phyloP scores from a whole-genome alignment of 495 filamentous ascomycete genomes.

The Penicilliopsis zonata region DNA sequence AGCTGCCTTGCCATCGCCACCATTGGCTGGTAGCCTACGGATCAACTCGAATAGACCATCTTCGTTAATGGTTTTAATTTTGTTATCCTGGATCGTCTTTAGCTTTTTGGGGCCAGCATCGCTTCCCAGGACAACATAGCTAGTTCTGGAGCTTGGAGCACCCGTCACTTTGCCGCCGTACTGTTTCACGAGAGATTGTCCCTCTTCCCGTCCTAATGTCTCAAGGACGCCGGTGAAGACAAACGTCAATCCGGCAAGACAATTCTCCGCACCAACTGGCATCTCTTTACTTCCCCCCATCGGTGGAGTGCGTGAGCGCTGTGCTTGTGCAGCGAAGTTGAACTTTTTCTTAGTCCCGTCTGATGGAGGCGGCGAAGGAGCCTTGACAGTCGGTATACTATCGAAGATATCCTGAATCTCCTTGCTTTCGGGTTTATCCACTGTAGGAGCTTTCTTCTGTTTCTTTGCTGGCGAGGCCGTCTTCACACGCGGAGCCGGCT shows the following conservation, averaged over 20 bases:
- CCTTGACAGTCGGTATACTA: slow-evolving; percentile 65
- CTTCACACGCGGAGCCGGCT: slow-evolving; percentile 18
- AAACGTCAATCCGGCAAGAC: slow-evolving; percentile 83
- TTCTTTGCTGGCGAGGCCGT: slow-evolving; percentile 39
- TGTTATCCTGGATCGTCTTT: slow-evolving; percentile 63
- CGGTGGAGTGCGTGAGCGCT: slow-evolving; percentile 46
- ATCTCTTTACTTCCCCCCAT: slow-evolving; percentile 55
- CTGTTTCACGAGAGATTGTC: slow-evolving; percentile 74
- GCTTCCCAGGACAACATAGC: slow-evolving; percentile 78
- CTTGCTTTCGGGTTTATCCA: slow-evolving; percentile 49
- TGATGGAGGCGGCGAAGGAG: slow-evolving; percentile 69
- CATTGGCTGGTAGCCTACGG: slow-evolving; percentile 67
- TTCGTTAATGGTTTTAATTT: slow-evolving; percentile 85
- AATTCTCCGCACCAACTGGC: slow-evolving; percentile 77
- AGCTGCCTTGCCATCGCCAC: slow-evolving; percentile 79
- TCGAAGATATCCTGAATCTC: slow-evolving; percentile 75
- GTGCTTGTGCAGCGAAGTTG: slow-evolving; percentile 43
- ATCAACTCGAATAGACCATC: slow-evolving; percentile 87
- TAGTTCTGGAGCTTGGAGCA: slow-evolving; percentile 85
- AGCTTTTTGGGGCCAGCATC: slow-evolving; percentile 94
- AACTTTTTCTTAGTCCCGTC: slow-evolving; percentile 59
- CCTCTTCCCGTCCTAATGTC: slow-evolving; percentile 72
- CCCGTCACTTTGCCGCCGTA: slow-evolving; percentile 84
- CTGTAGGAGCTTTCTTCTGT: slow-evolving; percentile 45
- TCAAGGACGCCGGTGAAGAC: slow-evolving; percentile 92